A percentile compares a stretch with the other conserved stretches of the same genome.
Conservation (phyloP, 129 eudicot genomes). For the Centella asiatica region DNA sequence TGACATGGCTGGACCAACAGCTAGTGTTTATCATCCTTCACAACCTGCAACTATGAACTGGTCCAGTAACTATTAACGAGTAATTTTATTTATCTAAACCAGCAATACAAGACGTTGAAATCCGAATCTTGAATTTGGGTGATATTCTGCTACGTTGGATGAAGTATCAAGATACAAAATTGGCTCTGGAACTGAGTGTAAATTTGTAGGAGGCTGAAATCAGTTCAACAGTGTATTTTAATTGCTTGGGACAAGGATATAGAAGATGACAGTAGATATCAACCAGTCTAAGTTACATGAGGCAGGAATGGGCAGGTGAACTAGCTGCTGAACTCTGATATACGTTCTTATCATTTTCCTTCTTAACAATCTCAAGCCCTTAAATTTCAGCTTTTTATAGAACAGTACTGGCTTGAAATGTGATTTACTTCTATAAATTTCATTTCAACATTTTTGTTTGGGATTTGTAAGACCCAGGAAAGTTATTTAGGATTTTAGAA, state of each 20-base stretch:
- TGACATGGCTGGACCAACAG: slow-evolving; percentile 69
- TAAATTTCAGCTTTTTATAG: not conserved
- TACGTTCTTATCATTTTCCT: slow-evolving; percentile 11
- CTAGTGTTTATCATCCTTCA: slow-evolving; percentile 63
- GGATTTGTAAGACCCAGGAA: slow-evolving; percentile 31
- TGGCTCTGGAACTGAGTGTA: slow-evolving; percentile 48
- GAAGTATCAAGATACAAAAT: slow-evolving; percentile 19
- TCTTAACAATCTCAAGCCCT: slow-evolving; percentile 18
- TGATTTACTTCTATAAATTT: no score
- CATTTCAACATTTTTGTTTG: slow-evolving; percentile 17
- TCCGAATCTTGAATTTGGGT: slow-evolving; percentile 18
- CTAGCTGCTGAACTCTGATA: slow-evolving; percentile 12
- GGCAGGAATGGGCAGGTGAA: slow-evolving; percentile 26
- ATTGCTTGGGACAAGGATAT: slow-evolving; percentile 27
- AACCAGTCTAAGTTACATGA: slow-evolving; percentile 33
- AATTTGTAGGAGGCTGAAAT: slow-evolving; percentile 36
- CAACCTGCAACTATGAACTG: slow-evolving; percentile 75
- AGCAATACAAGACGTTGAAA: slow-evolving; percentile 18
- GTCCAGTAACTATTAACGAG: slow-evolving; percentile 67
- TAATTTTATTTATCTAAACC: slow-evolving; percentile 4
- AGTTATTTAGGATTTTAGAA: slow-evolving; percentile 31
- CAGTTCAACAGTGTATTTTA: slow-evolving; percentile 20
- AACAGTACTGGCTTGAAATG: no score
- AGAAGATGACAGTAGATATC: slow-evolving; percentile 21
- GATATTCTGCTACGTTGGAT: slow-evolving; percentile 18